These are phyloP conservation scores for Nyctanthes arbortristis DNA, from an alignment of 257 asterid genomes.

Conservation along the genomic window DNA sequence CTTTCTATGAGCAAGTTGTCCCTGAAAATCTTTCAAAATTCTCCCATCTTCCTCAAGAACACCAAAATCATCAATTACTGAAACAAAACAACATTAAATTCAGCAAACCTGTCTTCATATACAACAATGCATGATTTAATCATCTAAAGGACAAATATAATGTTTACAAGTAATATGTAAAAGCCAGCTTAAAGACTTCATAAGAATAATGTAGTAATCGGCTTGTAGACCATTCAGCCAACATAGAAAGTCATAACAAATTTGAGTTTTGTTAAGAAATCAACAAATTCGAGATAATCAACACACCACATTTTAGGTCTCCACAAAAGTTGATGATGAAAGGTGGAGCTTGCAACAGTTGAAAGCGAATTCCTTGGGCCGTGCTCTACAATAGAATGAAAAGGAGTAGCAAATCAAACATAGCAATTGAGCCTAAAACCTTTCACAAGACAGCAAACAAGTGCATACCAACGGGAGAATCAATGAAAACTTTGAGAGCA, in stretches of 20 bases:
- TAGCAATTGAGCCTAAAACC: conserved; percentile 16
- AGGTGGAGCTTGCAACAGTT: conserved; percentile 87
- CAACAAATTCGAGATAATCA: background rate
- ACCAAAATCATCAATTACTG: conserved; percentile 54
- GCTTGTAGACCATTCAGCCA: conserved; percentile 1
- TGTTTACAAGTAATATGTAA: background rate
- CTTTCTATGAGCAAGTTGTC: conserved; percentile 54
- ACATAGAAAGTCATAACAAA: conserved; percentile 2
- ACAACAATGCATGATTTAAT: conserved; percentile 6
- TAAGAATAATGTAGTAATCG: conserved; percentile 12
- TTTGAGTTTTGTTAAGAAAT: background rate
- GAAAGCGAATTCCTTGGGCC: conserved; percentile 73
- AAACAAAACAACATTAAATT: conserved; percentile 9
- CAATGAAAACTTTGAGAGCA: conserved; percentile 82
- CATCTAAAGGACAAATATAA: conserved; percentile 17
- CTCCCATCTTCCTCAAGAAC: conserved; percentile 35
- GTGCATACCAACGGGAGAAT: conserved; percentile 79
- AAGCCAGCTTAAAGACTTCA: background rate
- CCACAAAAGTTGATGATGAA: conserved; percentile 69
- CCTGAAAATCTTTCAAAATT: conserved; percentile 48
- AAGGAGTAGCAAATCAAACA: conserved; percentile 27
- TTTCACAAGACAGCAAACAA: conserved; percentile 20
- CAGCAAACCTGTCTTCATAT: conserved; percentile 5
- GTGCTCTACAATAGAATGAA: conserved; percentile 57
- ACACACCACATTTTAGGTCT: conserved; percentile 84